Conservation (phyloP, 202 grass and related monocot species). For the Carex arenaria region DNA sequence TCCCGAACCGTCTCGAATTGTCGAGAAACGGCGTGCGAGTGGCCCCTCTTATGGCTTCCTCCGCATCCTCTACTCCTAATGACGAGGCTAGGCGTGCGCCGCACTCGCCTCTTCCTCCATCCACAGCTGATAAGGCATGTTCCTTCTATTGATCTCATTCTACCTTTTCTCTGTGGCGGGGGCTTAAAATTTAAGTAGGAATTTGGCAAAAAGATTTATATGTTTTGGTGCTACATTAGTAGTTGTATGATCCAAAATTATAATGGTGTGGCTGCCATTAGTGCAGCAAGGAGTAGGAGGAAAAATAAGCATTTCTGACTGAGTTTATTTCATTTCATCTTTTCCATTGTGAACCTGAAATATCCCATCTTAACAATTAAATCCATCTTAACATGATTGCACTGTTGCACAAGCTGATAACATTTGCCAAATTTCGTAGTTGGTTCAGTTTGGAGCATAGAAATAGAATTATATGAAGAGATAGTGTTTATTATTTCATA, state of each 20-base stretch:
- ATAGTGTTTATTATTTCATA: background rate
- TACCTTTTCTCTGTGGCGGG: background rate
- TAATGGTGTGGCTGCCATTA: background rate
- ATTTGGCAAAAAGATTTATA: background rate
- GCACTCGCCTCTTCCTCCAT: background rate
- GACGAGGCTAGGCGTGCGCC: constrained; percentile 31
- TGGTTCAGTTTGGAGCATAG: background rate
- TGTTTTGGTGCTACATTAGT: background rate
- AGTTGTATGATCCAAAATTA: background rate
- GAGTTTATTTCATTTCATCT: background rate
- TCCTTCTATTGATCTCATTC: background rate
- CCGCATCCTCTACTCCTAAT: constrained; percentile 22
- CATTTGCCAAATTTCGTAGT: background rate
- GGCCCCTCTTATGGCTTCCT: constrained; percentile 35
- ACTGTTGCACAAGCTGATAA: background rate
- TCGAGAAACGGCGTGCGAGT: constrained; percentile 37
- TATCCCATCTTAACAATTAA: too few relatives aligned
- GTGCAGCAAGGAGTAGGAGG: background rate
- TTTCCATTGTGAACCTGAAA: background rate
- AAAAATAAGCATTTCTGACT: background rate
- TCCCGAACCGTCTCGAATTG: background rate
- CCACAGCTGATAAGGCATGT: constrained; percentile 20
- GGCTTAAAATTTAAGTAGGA: background rate
- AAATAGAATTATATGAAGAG: background rate
- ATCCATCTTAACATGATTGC: background rate